These are phyloP conservation scores for Solanum pinnatisectum DNA, from an alignment of 257 asterid species.

Conservation along the genomic window DNA sequence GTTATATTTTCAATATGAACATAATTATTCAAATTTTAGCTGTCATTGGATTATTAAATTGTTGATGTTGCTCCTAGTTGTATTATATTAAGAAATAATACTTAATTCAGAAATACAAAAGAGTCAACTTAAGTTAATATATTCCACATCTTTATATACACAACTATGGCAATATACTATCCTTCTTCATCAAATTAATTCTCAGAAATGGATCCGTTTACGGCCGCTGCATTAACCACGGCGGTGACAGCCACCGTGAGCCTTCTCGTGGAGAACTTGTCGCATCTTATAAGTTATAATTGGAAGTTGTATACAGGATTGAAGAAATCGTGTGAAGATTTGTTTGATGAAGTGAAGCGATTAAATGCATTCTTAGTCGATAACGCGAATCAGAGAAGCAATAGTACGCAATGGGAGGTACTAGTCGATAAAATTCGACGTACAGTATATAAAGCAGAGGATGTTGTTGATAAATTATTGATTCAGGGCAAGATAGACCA, in stretches of 20 bases:
- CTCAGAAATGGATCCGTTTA: neutral
- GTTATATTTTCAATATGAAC: too few relatives aligned
- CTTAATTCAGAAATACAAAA: neutral
- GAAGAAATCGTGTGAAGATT: neutral
- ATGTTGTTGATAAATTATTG: neutral
- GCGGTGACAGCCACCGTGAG: neutral
- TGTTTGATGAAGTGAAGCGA: neutral
- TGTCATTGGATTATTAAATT: neutral
- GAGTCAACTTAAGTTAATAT: neutral
- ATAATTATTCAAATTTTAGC: neutral
- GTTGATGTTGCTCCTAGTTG: neutral
- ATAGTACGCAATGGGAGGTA: neutral
- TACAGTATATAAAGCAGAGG: neutral
- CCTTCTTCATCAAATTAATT: neutral
- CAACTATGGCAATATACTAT: neutral
- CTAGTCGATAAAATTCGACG: neutral
- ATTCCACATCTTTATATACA: neutral
- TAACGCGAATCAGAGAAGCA: neutral
- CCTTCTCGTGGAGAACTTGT: neutral
- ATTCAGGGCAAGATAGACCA: neutral
- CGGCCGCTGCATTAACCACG: neutral
- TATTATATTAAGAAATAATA: neutral
- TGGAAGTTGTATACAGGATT: neutral
- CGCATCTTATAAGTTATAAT: neutral
- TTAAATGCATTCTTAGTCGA: neutral